Percentiles rank a stretch among this genome's conserved stretches.
phyloP scores from a whole-genome alignment of 1,139 yeast species.

The Arxiozyma heterogenica region DNA sequence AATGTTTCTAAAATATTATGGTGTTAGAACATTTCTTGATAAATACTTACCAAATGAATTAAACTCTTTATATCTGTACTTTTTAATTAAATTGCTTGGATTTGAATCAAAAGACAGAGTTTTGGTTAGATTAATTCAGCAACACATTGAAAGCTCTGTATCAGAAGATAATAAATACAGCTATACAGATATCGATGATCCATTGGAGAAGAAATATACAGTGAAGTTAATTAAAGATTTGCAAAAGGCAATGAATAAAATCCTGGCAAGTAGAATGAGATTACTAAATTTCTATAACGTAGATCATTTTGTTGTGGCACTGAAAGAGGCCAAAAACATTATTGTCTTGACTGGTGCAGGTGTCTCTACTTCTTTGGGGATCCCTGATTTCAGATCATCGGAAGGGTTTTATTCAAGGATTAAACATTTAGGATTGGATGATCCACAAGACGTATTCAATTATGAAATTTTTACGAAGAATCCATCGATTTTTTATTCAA shows the following conservation, averaged over 20 bases:
- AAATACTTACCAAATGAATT: slow-evolving; percentile 54
- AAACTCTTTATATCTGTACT: slow-evolving; percentile 44
- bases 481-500: slow-evolving; percentile 74
- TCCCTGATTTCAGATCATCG: slow-evolving; percentile 89
- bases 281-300: slow-evolving; percentile 45
- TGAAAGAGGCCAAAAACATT: slow-evolving; percentile 50
- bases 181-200: slow-evolving; percentile 22
- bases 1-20: slow-evolving; percentile 48
- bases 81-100: slow-evolving; percentile 44
- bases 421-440: slow-evolving; percentile 60
- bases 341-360: slow-evolving; percentile 93
- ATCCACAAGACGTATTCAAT: slow-evolving; percentile 93
- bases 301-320: slow-evolving; percentile 47
- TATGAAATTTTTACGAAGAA: slow-evolving; percentile 61
- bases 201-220: slow-evolving; percentile 37
- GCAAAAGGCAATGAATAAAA: slow-evolving; percentile 53
- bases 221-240: slow-evolving; percentile 42
- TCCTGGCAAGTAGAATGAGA: slow-evolving; percentile 44
- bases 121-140: slow-evolving; percentile 30
- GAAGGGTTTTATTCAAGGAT: slow-evolving; percentile 76
- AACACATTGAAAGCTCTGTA: slow-evolving; percentile 11
- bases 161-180: slow-evolving; percentile 3
- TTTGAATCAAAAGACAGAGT: slow-evolving; percentile 39
- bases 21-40: slow-evolving; percentile 50
- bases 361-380: slow-evolving; percentile 83